Conservation (phyloP, 805 yeast genomes). For the Cyberlindnera xylosilytica region DNA sequence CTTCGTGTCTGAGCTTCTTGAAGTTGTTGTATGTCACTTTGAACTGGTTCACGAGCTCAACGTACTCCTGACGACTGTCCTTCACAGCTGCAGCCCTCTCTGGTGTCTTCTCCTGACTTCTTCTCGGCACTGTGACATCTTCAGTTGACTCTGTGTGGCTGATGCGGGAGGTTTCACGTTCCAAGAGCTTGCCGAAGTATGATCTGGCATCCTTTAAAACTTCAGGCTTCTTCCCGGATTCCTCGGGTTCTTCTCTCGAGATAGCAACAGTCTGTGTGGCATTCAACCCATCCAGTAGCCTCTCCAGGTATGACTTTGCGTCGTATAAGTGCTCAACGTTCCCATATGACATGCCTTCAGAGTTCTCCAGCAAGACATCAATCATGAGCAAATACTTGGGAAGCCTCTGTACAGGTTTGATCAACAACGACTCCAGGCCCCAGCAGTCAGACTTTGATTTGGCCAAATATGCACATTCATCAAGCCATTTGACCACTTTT, state of each 20-base stretch:
- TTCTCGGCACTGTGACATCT: neutral
- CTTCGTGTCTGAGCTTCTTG: constrained; percentile 18
- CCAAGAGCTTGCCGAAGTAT: constrained; percentile 1
- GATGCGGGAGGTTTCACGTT: neutral
- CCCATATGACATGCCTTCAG: constrained; percentile 11
- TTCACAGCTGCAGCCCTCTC: neutral
- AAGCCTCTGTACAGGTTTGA: constrained; percentile 32
- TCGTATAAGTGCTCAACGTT: constrained; percentile 17
- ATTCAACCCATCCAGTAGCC: constrained; percentile 8
- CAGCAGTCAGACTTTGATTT: constrained; percentile 24
- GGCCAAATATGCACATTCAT: constrained; percentile 29
- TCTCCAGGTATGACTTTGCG: constrained; percentile 18
- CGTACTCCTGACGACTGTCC: constrained; percentile 7
- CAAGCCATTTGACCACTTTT: constrained; percentile 32
- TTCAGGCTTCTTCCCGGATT: no score
- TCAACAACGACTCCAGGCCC: constrained; percentile 30
- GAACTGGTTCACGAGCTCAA: constrained; percentile 10
- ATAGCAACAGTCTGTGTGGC: no score
- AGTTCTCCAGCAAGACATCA: constrained; percentile 15
- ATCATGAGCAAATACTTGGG: constrained; percentile 22
- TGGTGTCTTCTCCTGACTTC: no score
- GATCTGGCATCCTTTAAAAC: neutral
- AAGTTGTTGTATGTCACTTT: constrained; percentile 13
- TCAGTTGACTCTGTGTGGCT: neutral
- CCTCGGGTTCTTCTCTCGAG: no score